phyloP scores from a whole-genome alignment of 768 basidiomycete species.

The Trametes villosa region DNA sequence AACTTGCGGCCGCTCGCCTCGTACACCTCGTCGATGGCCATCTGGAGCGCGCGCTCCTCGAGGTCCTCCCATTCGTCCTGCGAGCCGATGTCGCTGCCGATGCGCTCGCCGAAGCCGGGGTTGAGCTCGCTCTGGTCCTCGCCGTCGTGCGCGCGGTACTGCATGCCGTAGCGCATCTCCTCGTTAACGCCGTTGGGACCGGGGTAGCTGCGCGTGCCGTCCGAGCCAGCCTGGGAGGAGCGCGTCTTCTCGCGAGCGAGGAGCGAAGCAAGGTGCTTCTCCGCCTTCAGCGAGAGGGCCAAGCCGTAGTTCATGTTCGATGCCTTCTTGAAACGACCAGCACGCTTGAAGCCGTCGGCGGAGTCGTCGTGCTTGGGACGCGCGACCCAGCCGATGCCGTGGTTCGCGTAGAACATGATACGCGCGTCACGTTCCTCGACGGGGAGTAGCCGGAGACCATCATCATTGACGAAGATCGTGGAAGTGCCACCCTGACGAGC shows the following conservation, averaged over 20 bases:
- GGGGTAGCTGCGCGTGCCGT: slow-evolving; percentile 28
- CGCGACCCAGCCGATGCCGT: slow-evolving; percentile 64
- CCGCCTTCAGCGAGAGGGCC: slow-evolving; percentile 38
- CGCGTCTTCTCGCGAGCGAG: slow-evolving; percentile 29
- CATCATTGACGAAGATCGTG: slow-evolving; percentile 63
- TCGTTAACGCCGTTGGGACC: slow-evolving; percentile 34
- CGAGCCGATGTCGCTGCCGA: slow-evolving; percentile 25
- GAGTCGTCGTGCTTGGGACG: slow-evolving; percentile 54
- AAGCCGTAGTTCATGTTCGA: slow-evolving; percentile 55
- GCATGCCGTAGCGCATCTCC: slow-evolving; percentile 58
- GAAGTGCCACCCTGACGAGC: slow-evolving; percentile 68
- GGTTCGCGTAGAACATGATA: slow-evolving; percentile 56
- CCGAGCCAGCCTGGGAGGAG: slow-evolving; percentile 19
- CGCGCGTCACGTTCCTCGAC: slow-evolving; percentile 51
- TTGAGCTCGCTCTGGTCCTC: slow-evolving; percentile 52
- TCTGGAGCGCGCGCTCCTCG: slow-evolving; percentile 53
- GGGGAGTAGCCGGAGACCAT: slow-evolving; percentile 56
- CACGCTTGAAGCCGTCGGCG: slow-evolving; percentile 49
- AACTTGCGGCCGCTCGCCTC: slow-evolving; percentile 37
- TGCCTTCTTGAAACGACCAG: slow-evolving; percentile 55
- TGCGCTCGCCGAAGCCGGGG: slow-evolving; percentile 31
- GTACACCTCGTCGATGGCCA: slow-evolving; percentile 57
- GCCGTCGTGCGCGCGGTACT: slow-evolving; percentile 68
- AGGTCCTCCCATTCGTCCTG: slow-evolving; percentile 41
- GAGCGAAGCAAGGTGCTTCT: slow-evolving; percentile 40